These are phyloP conservation scores for Agaricus subrufescens DNA, from an alignment of 768 basidiomycete species.

Conservation along the genomic window DNA sequence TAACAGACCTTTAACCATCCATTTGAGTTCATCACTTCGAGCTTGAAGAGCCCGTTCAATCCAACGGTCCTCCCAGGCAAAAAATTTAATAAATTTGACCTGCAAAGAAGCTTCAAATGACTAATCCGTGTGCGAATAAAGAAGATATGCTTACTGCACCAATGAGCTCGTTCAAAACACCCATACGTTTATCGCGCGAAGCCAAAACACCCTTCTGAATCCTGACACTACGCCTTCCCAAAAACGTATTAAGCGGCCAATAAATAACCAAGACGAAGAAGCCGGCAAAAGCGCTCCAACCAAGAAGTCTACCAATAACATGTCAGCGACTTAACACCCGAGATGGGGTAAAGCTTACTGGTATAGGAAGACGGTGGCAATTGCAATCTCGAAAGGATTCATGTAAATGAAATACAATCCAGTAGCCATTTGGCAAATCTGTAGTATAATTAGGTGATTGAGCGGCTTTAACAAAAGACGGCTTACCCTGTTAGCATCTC, in stretches of 20 bases:
- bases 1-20: conserved; percentile 64
- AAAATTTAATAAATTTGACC: conserved; percentile 81
- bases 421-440: conserved; percentile 50
- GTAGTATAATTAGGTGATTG: background rate
- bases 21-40: conserved; percentile 64
- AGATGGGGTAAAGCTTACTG: conserved; percentile 39
- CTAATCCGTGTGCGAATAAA: background rate
- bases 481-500: conserved; percentile 58
- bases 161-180: conserved; percentile 73
- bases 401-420: conserved; percentile 66
- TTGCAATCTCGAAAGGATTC: conserved; percentile 73
- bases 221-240: conserved; percentile 54
- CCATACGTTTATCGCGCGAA: conserved; percentile 75
- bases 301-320: conserved; percentile 44
- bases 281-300: conserved; percentile 70
- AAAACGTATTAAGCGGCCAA: conserved; percentile 67
- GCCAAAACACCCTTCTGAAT: conserved; percentile 56
- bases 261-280: conserved; percentile 61
- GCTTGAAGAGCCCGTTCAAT: conserved; percentile 60
- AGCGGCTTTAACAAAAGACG: background rate
- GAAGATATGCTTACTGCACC: conserved; percentile 40
- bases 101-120: conserved; percentile 15
- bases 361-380: conserved; percentile 73
- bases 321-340: background rate
- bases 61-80: conserved; percentile 80